A percentile compares a stretch with the other conserved stretches of the same genome.
These are phyloP conservation scores for Didymella lethalis DNA, from an alignment of 2,329 filamentous ascomycete genomes.

Conservation along the genomic window DNA sequence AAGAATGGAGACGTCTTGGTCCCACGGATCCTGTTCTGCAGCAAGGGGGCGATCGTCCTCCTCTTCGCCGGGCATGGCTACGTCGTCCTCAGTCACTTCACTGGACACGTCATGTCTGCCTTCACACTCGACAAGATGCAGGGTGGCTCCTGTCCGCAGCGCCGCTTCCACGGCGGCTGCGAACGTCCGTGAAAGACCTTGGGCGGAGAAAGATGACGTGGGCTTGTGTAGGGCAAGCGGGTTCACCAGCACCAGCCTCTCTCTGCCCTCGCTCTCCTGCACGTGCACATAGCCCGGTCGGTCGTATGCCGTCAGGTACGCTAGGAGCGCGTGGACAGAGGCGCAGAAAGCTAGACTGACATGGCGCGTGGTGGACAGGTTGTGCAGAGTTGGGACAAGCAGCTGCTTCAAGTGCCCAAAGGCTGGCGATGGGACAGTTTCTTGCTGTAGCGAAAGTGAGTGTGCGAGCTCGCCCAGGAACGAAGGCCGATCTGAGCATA, in stretches of 20 bases:
- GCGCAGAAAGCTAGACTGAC: slow-evolving; percentile 76
- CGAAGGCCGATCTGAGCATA: slow-evolving; percentile 70
- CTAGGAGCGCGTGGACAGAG: slow-evolving; percentile 78
- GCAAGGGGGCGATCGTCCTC: slow-evolving; percentile 8
- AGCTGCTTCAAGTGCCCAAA: slow-evolving; percentile 48
- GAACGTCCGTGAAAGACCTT: slow-evolving; percentile 71
- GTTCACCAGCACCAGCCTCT: slow-evolving; percentile 68
- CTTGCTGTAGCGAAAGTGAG: slow-evolving; percentile 52
- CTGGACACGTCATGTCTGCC: slow-evolving; percentile 43
- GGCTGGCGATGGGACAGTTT: background rate
- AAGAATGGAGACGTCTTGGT: slow-evolving; percentile 57
- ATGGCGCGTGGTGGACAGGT: slow-evolving; percentile 72
- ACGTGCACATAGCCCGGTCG: slow-evolving; percentile 19
- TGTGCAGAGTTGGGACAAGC: slow-evolving; percentile 70
- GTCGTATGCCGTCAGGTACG: slow-evolving; percentile 68
- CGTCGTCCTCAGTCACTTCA: slow-evolving; percentile 61
- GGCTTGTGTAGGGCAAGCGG: slow-evolving; percentile 70
- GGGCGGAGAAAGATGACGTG: slow-evolving; percentile 77
- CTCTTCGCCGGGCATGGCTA: slow-evolving; percentile 33
- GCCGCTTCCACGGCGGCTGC: slow-evolving; percentile 70
- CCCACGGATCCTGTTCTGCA: slow-evolving; percentile 50
- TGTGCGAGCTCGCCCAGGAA: slow-evolving; percentile 69
- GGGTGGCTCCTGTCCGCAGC: slow-evolving; percentile 39
- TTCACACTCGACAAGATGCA: slow-evolving; percentile 55
- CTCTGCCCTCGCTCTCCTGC: slow-evolving; percentile 16